These are phyloP conservation scores for Cyberlindnera meyerae DNA, from an alignment of 805 yeast genomes.

Conservation along the genomic window DNA sequence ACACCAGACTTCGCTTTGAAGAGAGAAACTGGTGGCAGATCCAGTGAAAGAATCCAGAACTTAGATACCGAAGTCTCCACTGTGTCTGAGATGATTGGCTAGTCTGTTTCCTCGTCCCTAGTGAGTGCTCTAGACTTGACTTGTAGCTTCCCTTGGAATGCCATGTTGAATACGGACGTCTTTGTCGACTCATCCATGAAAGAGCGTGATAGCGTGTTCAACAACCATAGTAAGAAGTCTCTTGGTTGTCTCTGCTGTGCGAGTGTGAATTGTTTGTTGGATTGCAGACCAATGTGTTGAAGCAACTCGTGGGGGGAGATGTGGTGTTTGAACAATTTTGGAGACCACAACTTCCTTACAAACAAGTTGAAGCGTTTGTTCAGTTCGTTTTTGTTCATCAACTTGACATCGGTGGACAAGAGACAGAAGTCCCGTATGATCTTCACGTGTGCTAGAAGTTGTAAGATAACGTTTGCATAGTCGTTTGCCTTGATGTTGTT, in stretches of 20 bases:
- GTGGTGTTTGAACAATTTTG: conserved; percentile 51
- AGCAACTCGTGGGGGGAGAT: conserved; percentile 65
- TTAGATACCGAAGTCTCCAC: conserved; percentile 17
- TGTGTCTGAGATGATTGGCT: conserved; percentile 1
- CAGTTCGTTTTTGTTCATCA: conserved; percentile 29
- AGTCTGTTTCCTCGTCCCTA: conserved; percentile 21
- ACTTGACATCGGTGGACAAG: conserved; percentile 17
- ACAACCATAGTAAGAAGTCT: conserved; percentile 53
- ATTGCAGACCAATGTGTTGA: conserved; percentile 39
- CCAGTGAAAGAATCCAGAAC: conserved; percentile 55
- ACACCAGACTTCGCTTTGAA: conserved; percentile 45
- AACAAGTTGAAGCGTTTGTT: conserved; percentile 40
- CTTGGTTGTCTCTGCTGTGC: conserved; percentile 47
- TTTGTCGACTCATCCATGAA: conserved; percentile 13
- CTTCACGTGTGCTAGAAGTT: conserved; percentile 48
- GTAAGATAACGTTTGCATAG: conserved; percentile 54
- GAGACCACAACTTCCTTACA: conserved; percentile 61
- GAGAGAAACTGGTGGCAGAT: conserved; percentile 52
- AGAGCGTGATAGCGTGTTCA: conserved; percentile 40
- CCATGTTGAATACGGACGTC: conserved; percentile 27
- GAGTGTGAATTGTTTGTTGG: conserved; percentile 39
- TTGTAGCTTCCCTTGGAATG: conserved; percentile 51
- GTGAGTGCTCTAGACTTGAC: conserved; percentile 25
- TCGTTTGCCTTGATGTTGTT: conserved; percentile 48
- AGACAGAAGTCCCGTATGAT: conserved; percentile 46